Evolutionary conservation across 208 protist genomes (phyloP).

Genomic region (Porcisia hertigi): DNA sequence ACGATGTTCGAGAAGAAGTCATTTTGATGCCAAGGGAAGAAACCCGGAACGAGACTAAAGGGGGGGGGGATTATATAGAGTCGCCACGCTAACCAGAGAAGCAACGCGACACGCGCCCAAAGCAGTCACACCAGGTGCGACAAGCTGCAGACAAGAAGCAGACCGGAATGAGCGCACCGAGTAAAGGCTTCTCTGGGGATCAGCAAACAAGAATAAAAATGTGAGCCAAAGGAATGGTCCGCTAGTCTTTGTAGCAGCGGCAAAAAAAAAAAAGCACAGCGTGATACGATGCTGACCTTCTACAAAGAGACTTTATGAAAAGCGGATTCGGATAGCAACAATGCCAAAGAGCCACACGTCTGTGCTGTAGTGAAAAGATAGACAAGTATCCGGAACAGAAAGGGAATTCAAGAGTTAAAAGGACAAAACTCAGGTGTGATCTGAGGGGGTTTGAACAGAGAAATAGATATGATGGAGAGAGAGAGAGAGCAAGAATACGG

Average conservation of each 20-base stretch:
- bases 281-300: neutral
- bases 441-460: neutral
- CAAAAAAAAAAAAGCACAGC: neutral
- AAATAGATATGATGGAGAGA: neutral
- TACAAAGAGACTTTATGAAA: neutral
- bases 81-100: neutral
- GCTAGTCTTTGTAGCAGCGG: neutral
- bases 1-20: slow-evolving; percentile 34
- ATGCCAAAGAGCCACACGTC: neutral
- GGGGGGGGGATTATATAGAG: neutral
- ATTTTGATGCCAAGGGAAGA: neutral
- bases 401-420: neutral
- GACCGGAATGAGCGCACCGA: neutral
- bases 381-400: neutral
- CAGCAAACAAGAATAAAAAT: neutral
- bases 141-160: neutral
- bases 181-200: neutral
- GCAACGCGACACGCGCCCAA: neutral
- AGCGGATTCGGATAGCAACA: neutral
- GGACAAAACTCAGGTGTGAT: neutral
- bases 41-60: neutral
- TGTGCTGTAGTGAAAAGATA: neutral
- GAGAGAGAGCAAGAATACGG: neutral
- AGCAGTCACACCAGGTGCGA: neutral
- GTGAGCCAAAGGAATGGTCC: no score